These are phyloP conservation scores for Rosellinia necatrix DNA, from an alignment of 2,329 filamentous ascomycete species.

Conservation along the genomic window DNA sequence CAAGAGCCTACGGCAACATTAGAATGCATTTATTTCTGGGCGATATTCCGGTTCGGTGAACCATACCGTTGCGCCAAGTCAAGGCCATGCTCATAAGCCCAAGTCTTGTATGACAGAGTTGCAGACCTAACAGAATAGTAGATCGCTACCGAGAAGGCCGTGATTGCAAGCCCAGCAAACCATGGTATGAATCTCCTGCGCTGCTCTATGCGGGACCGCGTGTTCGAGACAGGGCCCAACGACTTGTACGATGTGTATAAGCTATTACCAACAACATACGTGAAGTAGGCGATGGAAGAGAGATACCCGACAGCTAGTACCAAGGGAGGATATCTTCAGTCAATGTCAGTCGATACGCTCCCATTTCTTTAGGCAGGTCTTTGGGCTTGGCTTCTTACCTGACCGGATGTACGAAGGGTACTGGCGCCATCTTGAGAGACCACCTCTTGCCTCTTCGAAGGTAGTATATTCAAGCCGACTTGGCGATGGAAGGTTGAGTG, in stretches of 20 bases:
- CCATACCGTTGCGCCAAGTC: conserved; percentile 39
- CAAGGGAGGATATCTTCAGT: conserved; percentile 41
- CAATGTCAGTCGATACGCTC: conserved; percentile 9
- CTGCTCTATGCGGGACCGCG: conserved; percentile 41
- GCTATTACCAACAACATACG: conserved; percentile 40
- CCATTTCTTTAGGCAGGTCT: not conserved
- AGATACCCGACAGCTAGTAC: conserved; percentile 39
- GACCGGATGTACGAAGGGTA: conserved; percentile 37
- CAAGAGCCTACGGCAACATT: conserved; percentile 24
- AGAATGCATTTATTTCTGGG: conserved; percentile 6
- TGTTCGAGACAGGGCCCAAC: conserved; percentile 44
- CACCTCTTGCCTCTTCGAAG: too few relatives aligned
- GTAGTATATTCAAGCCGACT: not conserved
- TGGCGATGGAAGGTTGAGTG: not conserved
- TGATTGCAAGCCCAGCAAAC: conserved; percentile 42
- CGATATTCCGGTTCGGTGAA: not conserved
- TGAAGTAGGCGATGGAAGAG: conserved; percentile 39
- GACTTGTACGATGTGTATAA: conserved; percentile 44
- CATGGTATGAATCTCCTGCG: conserved; percentile 41
- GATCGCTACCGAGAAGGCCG: conserved; percentile 38
- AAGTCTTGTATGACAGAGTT: conserved; percentile 45
- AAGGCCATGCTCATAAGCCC: conserved; percentile 46
- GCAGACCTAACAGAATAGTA: conserved; percentile 40
- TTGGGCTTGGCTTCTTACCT: conserved; percentile 27
- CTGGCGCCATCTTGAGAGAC: conserved; percentile 36